A percentile compares a stretch with the other conserved stretches of the same genome.
phyloP scores from a whole-genome alignment of 176 grass and related monocot genomes.

The Rhynchospora tenuis region DNA sequence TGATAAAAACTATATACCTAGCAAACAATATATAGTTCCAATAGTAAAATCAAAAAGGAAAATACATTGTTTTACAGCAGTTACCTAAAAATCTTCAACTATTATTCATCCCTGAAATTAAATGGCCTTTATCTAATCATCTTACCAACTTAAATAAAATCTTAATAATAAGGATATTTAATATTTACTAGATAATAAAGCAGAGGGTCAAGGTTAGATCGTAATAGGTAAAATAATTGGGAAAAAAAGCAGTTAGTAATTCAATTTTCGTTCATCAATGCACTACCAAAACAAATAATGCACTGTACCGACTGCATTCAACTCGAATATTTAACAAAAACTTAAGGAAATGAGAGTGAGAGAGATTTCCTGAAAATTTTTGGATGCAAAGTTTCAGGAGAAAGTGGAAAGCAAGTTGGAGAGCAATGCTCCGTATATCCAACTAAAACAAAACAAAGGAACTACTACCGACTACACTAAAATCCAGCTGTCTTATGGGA shows the following conservation, averaged over 20 bases:
- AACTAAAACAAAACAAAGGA: neutral
- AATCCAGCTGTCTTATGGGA: neutral
- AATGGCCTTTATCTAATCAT: neutral
- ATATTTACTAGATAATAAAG: too few species aligned
- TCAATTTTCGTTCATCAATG: neutral
- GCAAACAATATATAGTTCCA: neutral
- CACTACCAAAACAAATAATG: neutral
- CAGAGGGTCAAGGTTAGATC: too few species aligned
- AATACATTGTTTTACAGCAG: neutral
- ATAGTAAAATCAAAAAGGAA: neutral
- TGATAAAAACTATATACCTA: neutral
- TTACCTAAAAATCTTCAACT: neutral
- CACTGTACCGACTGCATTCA: conserved; percentile 1
- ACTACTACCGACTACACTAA: neutral
- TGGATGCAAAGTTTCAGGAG: conserved; percentile 10
- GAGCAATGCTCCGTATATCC: neutral
- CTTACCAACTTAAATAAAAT: neutral
- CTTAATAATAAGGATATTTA: too few species aligned
- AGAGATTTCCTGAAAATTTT: too few species aligned
- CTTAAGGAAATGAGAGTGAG: neutral
- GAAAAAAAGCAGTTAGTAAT: neutral
- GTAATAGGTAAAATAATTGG: too few species aligned
- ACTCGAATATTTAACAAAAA: neutral
- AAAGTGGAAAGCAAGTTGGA: conserved; percentile 14
- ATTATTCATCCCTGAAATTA: neutral